Conservation (phyloP, 1,139 yeast genomes). For the Candida sp. region DNA sequence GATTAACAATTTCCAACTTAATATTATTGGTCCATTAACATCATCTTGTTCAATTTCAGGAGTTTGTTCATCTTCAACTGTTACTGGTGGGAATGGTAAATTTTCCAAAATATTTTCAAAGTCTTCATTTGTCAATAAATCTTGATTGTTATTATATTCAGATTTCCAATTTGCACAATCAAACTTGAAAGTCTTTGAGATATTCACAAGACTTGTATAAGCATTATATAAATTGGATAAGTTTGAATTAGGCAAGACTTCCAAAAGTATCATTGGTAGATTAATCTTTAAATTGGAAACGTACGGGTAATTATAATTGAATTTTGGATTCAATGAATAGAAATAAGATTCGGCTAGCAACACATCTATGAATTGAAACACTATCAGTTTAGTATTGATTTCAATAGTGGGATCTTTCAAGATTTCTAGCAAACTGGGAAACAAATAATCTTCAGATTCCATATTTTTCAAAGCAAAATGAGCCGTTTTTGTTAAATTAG, state of each 20-base stretch:
- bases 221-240: conserved; percentile 48
- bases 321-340: conserved; percentile 29
- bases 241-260: conserved; percentile 50
- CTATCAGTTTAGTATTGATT: conserved; percentile 60
- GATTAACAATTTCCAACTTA: conserved; percentile 49
- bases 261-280: conserved; percentile 45
- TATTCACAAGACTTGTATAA: conserved; percentile 33
- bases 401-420: conserved; percentile 47
- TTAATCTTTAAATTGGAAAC: conserved; percentile 38
- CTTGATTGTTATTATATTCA: conserved; percentile 23
- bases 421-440: conserved; percentile 68
- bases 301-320: conserved; percentile 36
- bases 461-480: conserved; percentile 56
- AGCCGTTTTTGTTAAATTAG: conserved; percentile 52
- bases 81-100: conserved; percentile 30
- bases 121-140: conserved; percentile 34
- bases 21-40: conserved; percentile 26
- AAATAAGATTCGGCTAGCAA: conserved; percentile 39
- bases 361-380: conserved; percentile 67
- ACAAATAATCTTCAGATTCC: conserved; percentile 69
- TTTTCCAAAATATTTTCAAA: conserved; percentile 27
- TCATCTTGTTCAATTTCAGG: conserved; percentile 11
- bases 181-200: conserved; percentile 34
- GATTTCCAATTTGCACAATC: conserved; percentile 19
- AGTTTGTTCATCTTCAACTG: conserved; percentile 15